These are phyloP conservation scores for Tothia fuscella DNA, from an alignment of 2,329 filamentous ascomycete genomes.

Conservation along the genomic window DNA sequence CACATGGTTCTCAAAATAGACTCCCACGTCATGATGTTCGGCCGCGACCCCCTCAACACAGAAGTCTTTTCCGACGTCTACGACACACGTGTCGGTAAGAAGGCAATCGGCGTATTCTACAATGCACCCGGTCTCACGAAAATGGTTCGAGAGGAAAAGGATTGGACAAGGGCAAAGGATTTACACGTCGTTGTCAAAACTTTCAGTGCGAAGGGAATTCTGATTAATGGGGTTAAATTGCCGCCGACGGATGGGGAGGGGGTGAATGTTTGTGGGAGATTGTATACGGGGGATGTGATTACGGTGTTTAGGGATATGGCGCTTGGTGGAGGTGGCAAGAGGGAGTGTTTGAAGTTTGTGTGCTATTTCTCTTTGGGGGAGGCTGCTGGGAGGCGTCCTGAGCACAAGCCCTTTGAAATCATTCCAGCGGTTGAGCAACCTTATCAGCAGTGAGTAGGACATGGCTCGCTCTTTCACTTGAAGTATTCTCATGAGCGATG, in stretches of 20 bases:
- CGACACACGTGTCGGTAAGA: slow-evolving; percentile 68
- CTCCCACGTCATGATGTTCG: slow-evolving; percentile 59
- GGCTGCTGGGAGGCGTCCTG: slow-evolving; percentile 16
- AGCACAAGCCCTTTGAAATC: slow-evolving; percentile 6
- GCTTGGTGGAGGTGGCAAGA: slow-evolving; percentile 11
- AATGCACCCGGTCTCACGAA: slow-evolving; percentile 58
- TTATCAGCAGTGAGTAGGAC: too few species aligned
- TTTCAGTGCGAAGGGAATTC: slow-evolving; percentile 63
- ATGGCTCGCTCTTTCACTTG: too few species aligned
- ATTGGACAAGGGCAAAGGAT: slow-evolving; percentile 40
- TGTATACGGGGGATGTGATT: slow-evolving; percentile 68
- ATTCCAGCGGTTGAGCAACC: too few species aligned
- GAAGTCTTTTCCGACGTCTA: slow-evolving; percentile 47
- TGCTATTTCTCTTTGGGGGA: slow-evolving; percentile 32
- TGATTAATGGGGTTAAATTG: slow-evolving; percentile 61
- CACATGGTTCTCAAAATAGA: slow-evolving; percentile 53
- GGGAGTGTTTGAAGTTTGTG: slow-evolving; percentile 29
- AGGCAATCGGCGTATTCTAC: slow-evolving; percentile 66
- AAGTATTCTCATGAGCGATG: too few species aligned
- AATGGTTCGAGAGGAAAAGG: slow-evolving; percentile 37
- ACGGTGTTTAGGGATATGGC: slow-evolving; percentile 34
- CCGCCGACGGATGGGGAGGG: slow-evolving; percentile 41
- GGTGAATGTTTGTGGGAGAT: slow-evolving; percentile 46
- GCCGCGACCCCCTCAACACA: slow-evolving; percentile 58
- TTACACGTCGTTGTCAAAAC: slow-evolving; percentile 65